Conservation (phyloP, 139 green algal species). For the Choricystis sp. region DNA sequence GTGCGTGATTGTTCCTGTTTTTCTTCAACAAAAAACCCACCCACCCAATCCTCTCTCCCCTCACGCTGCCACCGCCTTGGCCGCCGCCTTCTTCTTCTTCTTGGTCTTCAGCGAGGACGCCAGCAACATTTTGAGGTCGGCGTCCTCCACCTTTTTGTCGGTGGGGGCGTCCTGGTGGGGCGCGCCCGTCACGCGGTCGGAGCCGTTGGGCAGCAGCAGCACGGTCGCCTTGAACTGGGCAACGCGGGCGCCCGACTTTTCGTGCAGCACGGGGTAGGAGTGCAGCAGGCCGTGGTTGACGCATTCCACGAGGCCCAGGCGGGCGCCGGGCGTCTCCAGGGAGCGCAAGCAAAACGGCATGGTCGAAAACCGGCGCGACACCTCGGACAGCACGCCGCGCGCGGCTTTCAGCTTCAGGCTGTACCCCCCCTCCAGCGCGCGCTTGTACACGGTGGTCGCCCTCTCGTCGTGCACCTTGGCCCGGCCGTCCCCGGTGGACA, state of each 20-base stretch:
- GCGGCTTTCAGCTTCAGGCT: slow-evolving; percentile 79
- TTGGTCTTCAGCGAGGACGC: not conserved
- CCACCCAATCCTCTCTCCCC: not conserved
- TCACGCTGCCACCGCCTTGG: not conserved
- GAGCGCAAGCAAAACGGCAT: slow-evolving; percentile 80
- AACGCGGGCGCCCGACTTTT: slow-evolving; percentile 46
- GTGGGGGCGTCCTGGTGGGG: not conserved
- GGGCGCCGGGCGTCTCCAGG: slow-evolving; percentile 23
- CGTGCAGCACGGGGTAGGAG: slow-evolving; percentile 89
- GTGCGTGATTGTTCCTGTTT: no score
- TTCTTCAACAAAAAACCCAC: not conserved
- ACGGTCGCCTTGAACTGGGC: slow-evolving; percentile 93
- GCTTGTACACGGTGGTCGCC: slow-evolving; percentile 96
- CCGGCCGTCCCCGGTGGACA: slow-evolving; percentile 78
- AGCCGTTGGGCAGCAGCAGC: slow-evolving; percentile 91
- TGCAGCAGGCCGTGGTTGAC: slow-evolving; percentile 83
- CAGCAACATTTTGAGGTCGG: not conserved
- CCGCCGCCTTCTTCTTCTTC: not conserved
- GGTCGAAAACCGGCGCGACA: slow-evolving; percentile 69
- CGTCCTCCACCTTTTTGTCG: not conserved
- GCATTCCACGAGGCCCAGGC: slow-evolving; percentile 82
- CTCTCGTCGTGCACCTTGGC: slow-evolving; percentile 74
- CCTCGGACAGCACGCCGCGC: slow-evolving; percentile 63
- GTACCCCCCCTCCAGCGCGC: slow-evolving; percentile 81
- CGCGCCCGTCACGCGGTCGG: slow-evolving; percentile 36